Conservation (phyloP, 805 yeast genomes). For the Yamadazyma endophytica region DNA sequence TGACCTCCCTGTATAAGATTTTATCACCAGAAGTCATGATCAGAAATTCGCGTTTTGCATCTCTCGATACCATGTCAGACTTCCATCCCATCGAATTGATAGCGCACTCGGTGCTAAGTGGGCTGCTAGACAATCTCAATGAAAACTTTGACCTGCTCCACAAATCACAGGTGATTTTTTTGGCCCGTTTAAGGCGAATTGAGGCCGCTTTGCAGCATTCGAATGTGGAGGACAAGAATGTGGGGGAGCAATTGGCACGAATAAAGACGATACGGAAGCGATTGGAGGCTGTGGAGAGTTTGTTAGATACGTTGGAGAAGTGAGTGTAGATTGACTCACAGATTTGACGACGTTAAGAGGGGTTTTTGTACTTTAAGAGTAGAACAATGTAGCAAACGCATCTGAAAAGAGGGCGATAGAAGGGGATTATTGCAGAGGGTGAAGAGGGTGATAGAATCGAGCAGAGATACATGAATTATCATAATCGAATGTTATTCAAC, state of each 20-base stretch:
- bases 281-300: slow-evolving; percentile 20
- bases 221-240: slow-evolving; percentile 12
- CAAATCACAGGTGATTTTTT: slow-evolving; percentile 53
- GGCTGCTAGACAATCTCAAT: slow-evolving; percentile 49
- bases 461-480: too few species aligned
- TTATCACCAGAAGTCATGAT: slow-evolving; percentile 10
- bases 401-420: too few species aligned
- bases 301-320: slow-evolving; percentile 17
- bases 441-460: too few species aligned
- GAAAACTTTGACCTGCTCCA: slow-evolving; percentile 49
- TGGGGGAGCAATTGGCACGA: slow-evolving; percentile 14
- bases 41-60: background rate
- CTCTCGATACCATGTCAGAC: too few species aligned
- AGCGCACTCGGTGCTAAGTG: slow-evolving; percentile 52
- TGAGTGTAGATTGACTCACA: too few species aligned
- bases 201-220: slow-evolving; percentile 29
- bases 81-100: slow-evolving; percentile 59
- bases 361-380: too few species aligned
- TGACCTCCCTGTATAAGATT: slow-evolving; percentile 31
- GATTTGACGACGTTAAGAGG: too few species aligned
- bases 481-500: too few species aligned
- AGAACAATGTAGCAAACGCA: too few species aligned
- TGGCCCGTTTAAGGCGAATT: slow-evolving; percentile 43
- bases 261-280: slow-evolving; percentile 29
- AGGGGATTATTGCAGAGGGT: too few species aligned